These are phyloP conservation scores for Phialemoniopsis sp. DNA, from an alignment of 2,329 filamentous ascomycete species.

Conservation along the genomic window DNA sequence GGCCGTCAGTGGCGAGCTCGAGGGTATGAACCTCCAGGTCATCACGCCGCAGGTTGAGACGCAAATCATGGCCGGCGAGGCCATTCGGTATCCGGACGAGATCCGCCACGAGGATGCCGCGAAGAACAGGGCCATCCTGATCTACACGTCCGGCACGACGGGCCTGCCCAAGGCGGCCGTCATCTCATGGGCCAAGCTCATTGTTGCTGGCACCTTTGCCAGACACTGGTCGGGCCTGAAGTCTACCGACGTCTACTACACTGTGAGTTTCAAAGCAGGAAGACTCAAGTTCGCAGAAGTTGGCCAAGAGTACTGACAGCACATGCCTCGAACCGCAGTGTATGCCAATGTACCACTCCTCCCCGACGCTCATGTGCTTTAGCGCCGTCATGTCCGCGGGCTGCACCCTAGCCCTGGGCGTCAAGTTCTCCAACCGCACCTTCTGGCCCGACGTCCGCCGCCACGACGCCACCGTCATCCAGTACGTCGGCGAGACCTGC, in stretches of 20 bases:
- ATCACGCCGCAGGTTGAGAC: slow-evolving; percentile 55
- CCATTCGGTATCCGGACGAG: slow-evolving; percentile 54
- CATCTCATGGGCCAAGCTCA: slow-evolving; percentile 67
- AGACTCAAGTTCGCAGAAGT: background rate
- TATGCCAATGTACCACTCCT: slow-evolving; percentile 88
- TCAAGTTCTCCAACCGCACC: slow-evolving; percentile 70
- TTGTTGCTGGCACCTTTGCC: slow-evolving; percentile 48
- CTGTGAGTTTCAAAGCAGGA: slow-evolving; percentile 42
- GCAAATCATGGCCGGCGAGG: slow-evolving; percentile 45
- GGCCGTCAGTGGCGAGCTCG: slow-evolving; percentile 47
- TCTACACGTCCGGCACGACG: slow-evolving; percentile 84
- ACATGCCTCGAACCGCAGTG: too few relatives aligned
- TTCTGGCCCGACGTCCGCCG: slow-evolving; percentile 77
- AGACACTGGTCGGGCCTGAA: slow-evolving; percentile 53
- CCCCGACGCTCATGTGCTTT: slow-evolving; percentile 69
- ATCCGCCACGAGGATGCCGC: slow-evolving; percentile 44
- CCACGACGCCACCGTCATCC: slow-evolving; percentile 68
- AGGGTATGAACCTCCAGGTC: slow-evolving; percentile 53
- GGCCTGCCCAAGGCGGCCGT: slow-evolving; percentile 79
- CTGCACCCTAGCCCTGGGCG: slow-evolving; percentile 66
- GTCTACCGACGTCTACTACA: slow-evolving; percentile 68
- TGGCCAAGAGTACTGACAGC: slow-evolving; percentile 4
- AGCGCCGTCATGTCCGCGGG: slow-evolving; percentile 54
- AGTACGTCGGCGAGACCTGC: slow-evolving; percentile 86
- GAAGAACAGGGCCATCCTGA: slow-evolving; percentile 64